A percentile compares a stretch with the other conserved stretches of the same genome.
Evolutionary conservation across 371 early-diverging fungal genomes (phyloP).

Genomic region (Batrachochytrium dendrobatidis): DNA sequence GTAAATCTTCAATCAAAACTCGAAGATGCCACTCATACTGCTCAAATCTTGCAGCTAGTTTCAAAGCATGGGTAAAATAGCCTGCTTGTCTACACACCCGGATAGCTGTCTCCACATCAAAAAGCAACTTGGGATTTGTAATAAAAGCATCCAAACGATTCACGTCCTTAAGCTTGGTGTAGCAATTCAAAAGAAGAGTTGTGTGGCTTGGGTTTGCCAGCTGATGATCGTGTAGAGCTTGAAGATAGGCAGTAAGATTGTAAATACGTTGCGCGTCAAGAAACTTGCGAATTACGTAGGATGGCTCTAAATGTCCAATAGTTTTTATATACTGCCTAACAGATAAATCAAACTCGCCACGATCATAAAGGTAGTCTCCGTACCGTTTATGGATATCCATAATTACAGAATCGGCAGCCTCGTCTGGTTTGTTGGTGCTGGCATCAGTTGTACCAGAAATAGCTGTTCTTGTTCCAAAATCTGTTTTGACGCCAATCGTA

Average conservation of each 20-base stretch:
- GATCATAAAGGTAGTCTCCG: constrained; percentile 84
- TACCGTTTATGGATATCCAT: constrained; percentile 87
- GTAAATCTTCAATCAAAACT: constrained; percentile 78
- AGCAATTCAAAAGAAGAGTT: constrained; percentile 91
- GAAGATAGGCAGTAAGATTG: constrained; percentile 79
- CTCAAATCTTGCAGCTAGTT: constrained; percentile 71
- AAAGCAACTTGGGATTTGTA: constrained; percentile 31
- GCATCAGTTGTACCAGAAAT: constrained; percentile 3
- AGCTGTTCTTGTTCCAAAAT: no score
- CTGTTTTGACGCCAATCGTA: neutral
- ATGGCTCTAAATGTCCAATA: constrained; percentile 89
- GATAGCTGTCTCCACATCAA: constrained; percentile 91
- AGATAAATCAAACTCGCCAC: constrained; percentile 84
- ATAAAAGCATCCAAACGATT: constrained; percentile 77
- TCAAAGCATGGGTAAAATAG: constrained; percentile 79
- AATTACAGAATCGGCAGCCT: constrained; percentile 21
- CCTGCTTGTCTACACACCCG: constrained; percentile 86
- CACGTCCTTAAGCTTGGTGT: constrained; percentile 86
- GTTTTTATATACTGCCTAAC: constrained; percentile 88
- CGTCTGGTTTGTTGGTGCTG: constrained; percentile 6
- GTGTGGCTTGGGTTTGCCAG: constrained; percentile 91
- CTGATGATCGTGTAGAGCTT: constrained; percentile 73
- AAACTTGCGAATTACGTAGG: constrained; percentile 91
- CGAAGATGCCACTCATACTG: constrained; percentile 76
- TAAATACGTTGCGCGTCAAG: constrained; percentile 88